Conservation (phyloP, 2,329 filamentous ascomycete species). For the Didymella keratinophila region DNA sequence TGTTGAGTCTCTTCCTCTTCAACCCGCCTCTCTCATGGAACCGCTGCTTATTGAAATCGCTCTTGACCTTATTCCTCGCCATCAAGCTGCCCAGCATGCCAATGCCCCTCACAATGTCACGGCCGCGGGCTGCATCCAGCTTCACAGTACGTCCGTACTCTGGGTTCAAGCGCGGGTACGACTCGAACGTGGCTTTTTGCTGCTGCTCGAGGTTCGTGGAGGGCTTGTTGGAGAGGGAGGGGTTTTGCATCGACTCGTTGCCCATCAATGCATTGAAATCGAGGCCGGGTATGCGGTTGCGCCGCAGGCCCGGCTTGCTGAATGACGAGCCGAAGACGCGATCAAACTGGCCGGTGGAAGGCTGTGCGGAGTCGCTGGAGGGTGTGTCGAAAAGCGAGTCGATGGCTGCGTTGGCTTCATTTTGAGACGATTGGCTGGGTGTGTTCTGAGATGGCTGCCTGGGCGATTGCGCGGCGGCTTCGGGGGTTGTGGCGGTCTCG, state of each 20-base stretch:
- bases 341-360: neutral
- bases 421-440: constrained; percentile 13
- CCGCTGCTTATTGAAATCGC: constrained; percentile 66
- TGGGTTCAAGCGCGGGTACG: constrained; percentile 49
- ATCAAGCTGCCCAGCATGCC: constrained; percentile 53
- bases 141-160: constrained; percentile 52
- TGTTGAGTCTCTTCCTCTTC: constrained; percentile 77
- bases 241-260: constrained; percentile 25
- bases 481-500: constrained; percentile 4
- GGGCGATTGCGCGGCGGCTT: constrained; percentile 5
- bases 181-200: constrained; percentile 32
- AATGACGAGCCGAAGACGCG: constrained; percentile 34
- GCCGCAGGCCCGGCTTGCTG: constrained; percentile 12
- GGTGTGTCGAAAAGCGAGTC: constrained; percentile 31
- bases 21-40: constrained; percentile 79
- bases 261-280: constrained; percentile 33
- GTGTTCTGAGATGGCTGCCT: constrained; percentile 14
- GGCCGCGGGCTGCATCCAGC: constrained; percentile 42
- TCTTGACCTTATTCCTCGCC: constrained; percentile 64
- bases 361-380: constrained; percentile 2
- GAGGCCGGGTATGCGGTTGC: constrained; percentile 15
- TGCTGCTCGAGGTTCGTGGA: constrained; percentile 23
- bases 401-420: constrained; percentile 30
- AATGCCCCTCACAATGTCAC: constrained; percentile 60
- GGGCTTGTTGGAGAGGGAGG: constrained; percentile 30